Evolutionary conservation across 495 filamentous ascomycete genomes (phyloP).

Genomic region (Sabuloglossum arenarium): DNA sequence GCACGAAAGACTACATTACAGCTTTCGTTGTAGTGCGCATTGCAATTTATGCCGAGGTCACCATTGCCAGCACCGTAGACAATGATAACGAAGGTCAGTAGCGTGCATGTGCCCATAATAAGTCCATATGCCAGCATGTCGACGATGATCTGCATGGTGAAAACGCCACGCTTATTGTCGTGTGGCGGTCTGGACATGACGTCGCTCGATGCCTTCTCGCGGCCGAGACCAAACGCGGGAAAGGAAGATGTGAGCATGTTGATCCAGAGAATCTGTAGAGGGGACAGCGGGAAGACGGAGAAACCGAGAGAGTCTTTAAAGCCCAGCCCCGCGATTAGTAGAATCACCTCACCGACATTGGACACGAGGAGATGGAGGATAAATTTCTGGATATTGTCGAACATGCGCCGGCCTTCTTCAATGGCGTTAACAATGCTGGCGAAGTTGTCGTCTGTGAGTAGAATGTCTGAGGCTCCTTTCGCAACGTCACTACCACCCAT

Average conservation of each 20-base stretch:
- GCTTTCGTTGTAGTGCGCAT: conserved; percentile 27
- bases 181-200: conserved; percentile 55
- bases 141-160: conserved; percentile 42
- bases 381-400: conserved; percentile 71
- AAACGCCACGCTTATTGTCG: conserved; percentile 42
- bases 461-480: conserved; percentile 68
- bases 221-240: conserved; percentile 53
- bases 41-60: conserved; percentile 43
- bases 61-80: conserved; percentile 43
- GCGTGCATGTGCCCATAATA: conserved; percentile 43
- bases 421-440: conserved; percentile 58
- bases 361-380: conserved; percentile 49
- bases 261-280: conserved; percentile 58
- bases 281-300: conserved; percentile 56
- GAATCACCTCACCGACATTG: conserved; percentile 55
- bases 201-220: conserved; percentile 42
- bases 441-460: conserved; percentile 70
- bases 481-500: conserved; percentile 59
- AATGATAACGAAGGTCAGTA: conserved; percentile 46
- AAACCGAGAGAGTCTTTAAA: conserved; percentile 42
- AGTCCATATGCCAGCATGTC: conserved; percentile 59
- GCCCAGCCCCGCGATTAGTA: conserved; percentile 46
- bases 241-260: conserved; percentile 60
- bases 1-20: conserved; percentile 54
- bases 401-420: conserved; percentile 49